Percentiles rank a stretch among this genome's conserved stretches.
phyloP scores from a whole-genome alignment of 805 yeast species.

The Allodekkera sacchari region DNA sequence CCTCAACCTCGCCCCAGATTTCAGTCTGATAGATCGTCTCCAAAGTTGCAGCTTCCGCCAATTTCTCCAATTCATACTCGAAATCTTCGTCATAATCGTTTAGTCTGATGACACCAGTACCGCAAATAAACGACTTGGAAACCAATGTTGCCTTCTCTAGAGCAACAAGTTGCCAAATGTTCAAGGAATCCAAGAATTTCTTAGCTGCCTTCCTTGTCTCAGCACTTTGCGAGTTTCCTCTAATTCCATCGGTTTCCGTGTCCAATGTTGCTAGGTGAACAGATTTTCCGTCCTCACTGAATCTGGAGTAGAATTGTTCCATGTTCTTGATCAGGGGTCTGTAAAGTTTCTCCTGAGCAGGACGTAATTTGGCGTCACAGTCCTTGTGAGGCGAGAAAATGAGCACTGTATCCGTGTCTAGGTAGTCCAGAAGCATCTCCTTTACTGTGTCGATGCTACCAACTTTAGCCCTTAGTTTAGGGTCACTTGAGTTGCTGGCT shows the following conservation, averaged over 20 bases:
- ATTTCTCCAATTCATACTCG: slow-evolving; percentile 50
- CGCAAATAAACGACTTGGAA: slow-evolving; percentile 81
- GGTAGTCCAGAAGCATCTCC: slow-evolving; percentile 59
- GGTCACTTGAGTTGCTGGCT: slow-evolving; percentile 30
- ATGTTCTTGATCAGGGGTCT: slow-evolving; percentile 64
- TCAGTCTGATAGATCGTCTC: slow-evolving; percentile 81
- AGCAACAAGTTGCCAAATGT: slow-evolving; percentile 75
- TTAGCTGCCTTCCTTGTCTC: slow-evolving; percentile 54
- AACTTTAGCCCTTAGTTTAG: slow-evolving; percentile 48
- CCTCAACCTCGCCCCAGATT: slow-evolving; percentile 98
- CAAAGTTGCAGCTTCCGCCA: slow-evolving; percentile 68
- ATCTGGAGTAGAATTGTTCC: slow-evolving; percentile 47
- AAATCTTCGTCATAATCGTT: slow-evolving; percentile 17
- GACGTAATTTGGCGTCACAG: slow-evolving; percentile 74
- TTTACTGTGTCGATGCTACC: slow-evolving; percentile 54
- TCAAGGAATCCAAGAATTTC: slow-evolving; percentile 55
- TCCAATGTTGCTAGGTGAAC: slow-evolving; percentile 55
- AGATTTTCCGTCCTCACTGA: slow-evolving; percentile 20
- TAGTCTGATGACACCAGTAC: slow-evolving; percentile 56
- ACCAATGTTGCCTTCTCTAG: slow-evolving; percentile 84
- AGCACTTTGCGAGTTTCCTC: slow-evolving; percentile 67
- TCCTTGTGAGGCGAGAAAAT: slow-evolving; percentile 77
- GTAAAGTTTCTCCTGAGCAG: slow-evolving; percentile 71
- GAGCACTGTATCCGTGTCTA: slow-evolving; percentile 90
- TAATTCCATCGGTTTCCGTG: slow-evolving; percentile 70